Base-by-base conservation (phyloP, 192 early-diverging fungal species). In the Rhizoclosmatium globosum region DNA sequence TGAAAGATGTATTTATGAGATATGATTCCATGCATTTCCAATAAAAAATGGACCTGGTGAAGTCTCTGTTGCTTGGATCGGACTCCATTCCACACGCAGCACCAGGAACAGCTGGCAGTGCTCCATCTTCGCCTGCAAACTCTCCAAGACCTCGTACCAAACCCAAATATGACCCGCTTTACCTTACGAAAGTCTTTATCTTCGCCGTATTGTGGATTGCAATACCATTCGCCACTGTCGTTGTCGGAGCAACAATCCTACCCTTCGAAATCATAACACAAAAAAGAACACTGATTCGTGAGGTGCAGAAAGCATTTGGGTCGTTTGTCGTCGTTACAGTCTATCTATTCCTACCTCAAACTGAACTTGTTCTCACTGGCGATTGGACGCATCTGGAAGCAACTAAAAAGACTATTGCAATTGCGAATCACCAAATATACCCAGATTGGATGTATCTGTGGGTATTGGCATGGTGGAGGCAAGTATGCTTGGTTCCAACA, bases 401-500 rank as follows among this genome's bases (percentile, higher is more conserved):
- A 9, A 70, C 53, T 17, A 64, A 68, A 19, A 67, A 81, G 71
- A 50, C 68, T 1, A 79, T 89, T 64, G 66, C 86, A 0, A 86
- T 89, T 56, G 79, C 84, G 41, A 87, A 87, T 72, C 50, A 53
- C 17, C 50, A 53, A 17, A 17, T 53, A 19, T 74, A 68, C 58
- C 80, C 83, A 19, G 83, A 81, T 62, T 81, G 80, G 92, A 88
- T 92, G 77, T 95, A 94, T 70, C 65, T 90, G 17, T 85, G 85
- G 85, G 74, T 84, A 53, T 53, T 84, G 9, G 84, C 88, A 7
- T 85, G 85, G 82, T n/a, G 43, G 11, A 41, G 53, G 44, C 77
- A 42, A 42, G 50, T 53, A 53, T 64, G 23, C 23, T 38, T 56
- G 19, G 6, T n/a, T 56, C 23, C 21, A 13, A 46, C 21, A 9